phyloP scores from a whole-genome alignment of 257 asterid species.

The Prunella vulgaris region DNA sequence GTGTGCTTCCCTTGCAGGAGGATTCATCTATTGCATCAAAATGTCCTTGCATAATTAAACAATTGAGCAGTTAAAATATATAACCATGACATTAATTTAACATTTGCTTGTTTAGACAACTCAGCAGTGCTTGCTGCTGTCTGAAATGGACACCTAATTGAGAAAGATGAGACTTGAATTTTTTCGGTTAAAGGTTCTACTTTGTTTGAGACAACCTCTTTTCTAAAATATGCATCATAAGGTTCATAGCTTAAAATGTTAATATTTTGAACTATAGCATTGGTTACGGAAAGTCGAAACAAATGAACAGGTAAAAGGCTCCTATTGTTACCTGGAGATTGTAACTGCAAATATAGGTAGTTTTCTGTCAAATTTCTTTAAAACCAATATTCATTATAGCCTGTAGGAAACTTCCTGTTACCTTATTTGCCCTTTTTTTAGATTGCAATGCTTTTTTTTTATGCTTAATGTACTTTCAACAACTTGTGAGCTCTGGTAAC shows the following conservation, averaged over 20 bases:
- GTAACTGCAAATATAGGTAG: neutral
- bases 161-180: neutral
- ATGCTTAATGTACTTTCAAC: neutral
- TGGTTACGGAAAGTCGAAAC: neutral
- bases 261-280: neutral
- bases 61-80: neutral
- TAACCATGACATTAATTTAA: slow-evolving; percentile 12
- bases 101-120: neutral
- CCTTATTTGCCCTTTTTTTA: neutral
- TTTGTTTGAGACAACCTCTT: slow-evolving; percentile 8
- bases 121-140: slow-evolving; percentile 11
- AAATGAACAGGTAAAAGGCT: neutral
- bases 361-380: slow-evolving; percentile 4
- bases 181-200: neutral
- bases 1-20: slow-evolving; percentile 1
- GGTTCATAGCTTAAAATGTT: neutral
- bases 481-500: slow-evolving; percentile 13
- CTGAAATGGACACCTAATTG: neutral
- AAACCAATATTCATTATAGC: neutral
- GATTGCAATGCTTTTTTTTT: neutral
- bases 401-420: neutral
- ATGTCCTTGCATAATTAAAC: neutral
- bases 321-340: too few species aligned
- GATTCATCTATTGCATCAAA: slow-evolving; percentile 16
- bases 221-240: neutral